Conservation (phyloP, 371 early-diverging fungal species). For the Mortierella sp. region DNA sequence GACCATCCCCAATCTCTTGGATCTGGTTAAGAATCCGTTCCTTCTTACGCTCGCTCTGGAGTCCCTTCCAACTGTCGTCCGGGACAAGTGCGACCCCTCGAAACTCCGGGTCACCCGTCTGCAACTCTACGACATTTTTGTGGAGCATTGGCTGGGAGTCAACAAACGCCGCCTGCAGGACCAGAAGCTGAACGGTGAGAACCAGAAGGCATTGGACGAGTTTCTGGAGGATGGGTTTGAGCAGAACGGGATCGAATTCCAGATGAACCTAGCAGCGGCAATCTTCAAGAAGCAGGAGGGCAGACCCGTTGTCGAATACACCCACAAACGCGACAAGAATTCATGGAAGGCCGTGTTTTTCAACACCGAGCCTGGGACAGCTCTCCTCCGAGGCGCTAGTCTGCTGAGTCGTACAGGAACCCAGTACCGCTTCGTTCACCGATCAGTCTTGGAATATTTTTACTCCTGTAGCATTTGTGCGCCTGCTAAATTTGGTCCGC, state of each 20-base stretch:
- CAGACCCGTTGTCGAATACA: neutral
- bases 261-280: neutral
- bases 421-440: slow-evolving; percentile 6
- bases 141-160: neutral
- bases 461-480: neutral
- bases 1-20: neutral
- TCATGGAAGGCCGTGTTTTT: slow-evolving; percentile 10
- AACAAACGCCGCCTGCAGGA: slow-evolving; percentile 3
- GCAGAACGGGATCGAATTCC: neutral
- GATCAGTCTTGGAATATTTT: slow-evolving; percentile 13
- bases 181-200: neutral
- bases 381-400: neutral
- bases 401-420: neutral
- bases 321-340: neutral
- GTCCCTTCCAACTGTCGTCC: neutral
- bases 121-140: slow-evolving; percentile 3
- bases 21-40: slow-evolving; percentile 11
- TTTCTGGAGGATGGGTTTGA: neutral
- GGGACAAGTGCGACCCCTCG: neutral
- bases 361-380: neutral
- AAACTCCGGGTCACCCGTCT: slow-evolving; percentile 10
- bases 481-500: neutral
- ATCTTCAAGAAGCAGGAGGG: slow-evolving; percentile 6
- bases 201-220: neutral
- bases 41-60: neutral